Evolutionary conservation across 1,284 basidiomycete genomes (phyloP).

Genomic region (Takashimella tepidaria): DNA sequence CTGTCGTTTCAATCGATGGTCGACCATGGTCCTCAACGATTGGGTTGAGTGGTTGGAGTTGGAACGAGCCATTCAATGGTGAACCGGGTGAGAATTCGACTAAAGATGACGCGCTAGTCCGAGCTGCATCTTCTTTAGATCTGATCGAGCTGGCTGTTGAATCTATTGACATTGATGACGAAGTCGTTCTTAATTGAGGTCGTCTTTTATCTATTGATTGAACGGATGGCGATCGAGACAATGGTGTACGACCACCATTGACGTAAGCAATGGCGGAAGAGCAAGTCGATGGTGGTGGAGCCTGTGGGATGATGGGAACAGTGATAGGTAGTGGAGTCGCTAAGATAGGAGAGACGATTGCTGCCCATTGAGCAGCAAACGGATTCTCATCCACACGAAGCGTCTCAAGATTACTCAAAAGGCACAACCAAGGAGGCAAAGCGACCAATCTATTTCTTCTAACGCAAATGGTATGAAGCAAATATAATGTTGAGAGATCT

Average conservation of each 20-base stretch:
- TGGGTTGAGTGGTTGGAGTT: conserved; percentile 12
- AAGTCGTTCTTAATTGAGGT: conserved; percentile 1
- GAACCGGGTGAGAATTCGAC: not conserved
- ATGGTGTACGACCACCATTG: not conserved
- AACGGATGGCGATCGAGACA: conserved; percentile 6
- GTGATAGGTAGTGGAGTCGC: conserved; percentile 10
- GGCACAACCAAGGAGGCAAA: conserved; percentile 90
- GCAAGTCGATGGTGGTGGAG: not conserved
- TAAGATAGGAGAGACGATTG: conserved; percentile 67
- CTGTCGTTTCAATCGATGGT: not conserved
- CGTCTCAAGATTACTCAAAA: conserved; percentile 73
- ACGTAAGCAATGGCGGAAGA: too few relatives aligned
- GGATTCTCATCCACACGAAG: conserved; percentile 89
- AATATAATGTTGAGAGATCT: conserved; percentile 61
- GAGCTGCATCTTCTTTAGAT: not conserved
- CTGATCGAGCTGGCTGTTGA: not conserved
- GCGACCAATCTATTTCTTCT: conserved; percentile 80
- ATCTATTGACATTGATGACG: not conserved
- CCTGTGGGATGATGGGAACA: not conserved
- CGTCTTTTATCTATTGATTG: conserved; percentile 1
- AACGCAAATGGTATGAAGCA: conserved; percentile 78
- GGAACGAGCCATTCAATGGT: conserved; percentile 1
- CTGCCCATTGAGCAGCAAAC: conserved; percentile 85
- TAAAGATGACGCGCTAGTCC: not conserved
- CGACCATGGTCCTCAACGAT: conserved; percentile 26